Evolutionary conservation across 2,329 filamentous ascomycete species (phyloP).

Genomic region (Neopestalotiopsis sp.): DNA sequence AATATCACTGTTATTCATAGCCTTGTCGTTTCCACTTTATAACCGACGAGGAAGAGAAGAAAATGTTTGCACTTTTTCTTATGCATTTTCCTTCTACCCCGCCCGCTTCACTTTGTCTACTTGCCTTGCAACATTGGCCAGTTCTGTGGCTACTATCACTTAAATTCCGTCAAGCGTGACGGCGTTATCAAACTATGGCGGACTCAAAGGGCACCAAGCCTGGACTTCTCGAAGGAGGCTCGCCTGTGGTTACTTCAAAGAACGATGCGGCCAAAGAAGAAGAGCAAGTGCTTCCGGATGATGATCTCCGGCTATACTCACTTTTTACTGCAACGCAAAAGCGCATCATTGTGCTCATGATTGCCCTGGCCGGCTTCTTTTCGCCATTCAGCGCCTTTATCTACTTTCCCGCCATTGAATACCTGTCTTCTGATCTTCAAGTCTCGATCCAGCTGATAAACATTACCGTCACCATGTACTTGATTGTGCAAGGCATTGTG

Average conservation of each 20-base stretch:
- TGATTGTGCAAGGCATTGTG: slow-evolving; percentile 20
- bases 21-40: no score
- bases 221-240: not conserved
- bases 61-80: no score
- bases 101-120: no score
- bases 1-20: no score
- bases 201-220: no score
- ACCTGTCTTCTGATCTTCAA: slow-evolving; percentile 23
- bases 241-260: not conserved
- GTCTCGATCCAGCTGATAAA: slow-evolving; percentile 26
- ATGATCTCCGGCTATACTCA: slow-evolving; percentile 22
- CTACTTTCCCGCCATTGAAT: slow-evolving; percentile 27
- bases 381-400: slow-evolving; percentile 26
- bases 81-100: no score
- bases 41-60: no score
- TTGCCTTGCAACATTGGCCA: no score
- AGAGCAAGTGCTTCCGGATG: no score
- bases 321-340: slow-evolving; percentile 24
- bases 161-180: no score
- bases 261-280: not conserved
- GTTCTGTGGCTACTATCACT: no score
- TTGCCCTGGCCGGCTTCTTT: slow-evolving; percentile 24
- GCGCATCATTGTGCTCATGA: slow-evolving; percentile 21
- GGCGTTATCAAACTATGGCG: no score
- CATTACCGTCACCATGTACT: slow-evolving; percentile 31